Evolutionary conservation across 768 basidiomycete genomes (phyloP), one percentile per base, ranked within the genome.

Genomic region (Dentipellis sp.): DNA sequence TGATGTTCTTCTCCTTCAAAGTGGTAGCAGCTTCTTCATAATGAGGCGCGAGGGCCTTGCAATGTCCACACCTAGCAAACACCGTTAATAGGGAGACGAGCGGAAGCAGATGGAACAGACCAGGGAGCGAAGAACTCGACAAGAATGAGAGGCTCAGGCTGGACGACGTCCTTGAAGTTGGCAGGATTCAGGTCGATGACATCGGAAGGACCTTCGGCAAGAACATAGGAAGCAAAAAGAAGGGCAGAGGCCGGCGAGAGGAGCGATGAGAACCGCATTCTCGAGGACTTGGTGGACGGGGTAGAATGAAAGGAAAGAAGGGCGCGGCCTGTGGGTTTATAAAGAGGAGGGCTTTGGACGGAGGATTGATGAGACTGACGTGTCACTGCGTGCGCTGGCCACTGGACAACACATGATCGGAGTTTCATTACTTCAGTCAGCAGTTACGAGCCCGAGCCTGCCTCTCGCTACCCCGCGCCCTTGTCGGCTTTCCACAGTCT

Each of bases 61-160:
- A 97, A 74, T 97, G 94, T 48, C 93, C 92, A 68, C 92, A 94
- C 89, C 88, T 90, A 29, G 29, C 29, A 53, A 23, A 35, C 29
- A 50, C 37, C 50, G 12, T 37, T 21, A 47, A n/a, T 29, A 8
- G 17, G 0, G 7, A n/a, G 0, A 29, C 10, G 47, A 10, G 35
- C 21, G 22, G n/a, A 29, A 50, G 11, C 17, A 16, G 17, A 8
- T 45, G 42, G 23, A 29, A 60, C 66, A 10, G 65, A 88, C 88
- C 88, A 92, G 60, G 88, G 90, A 23, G 91, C 90, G 67, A 91
- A 95, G 84, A 94, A 98, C 77, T 98, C 95, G 59, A 97, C 89
- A 34, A 98, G 79, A 59, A 92, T 82, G 60, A 95, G 73, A 17
- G 84, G 68, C 66, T 91, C 89, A 3, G 75, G 69, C 58, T 76